Base-by-base conservation (phyloP, 768 basidiomycete genomes). In the Suillus subaureus region DNA sequence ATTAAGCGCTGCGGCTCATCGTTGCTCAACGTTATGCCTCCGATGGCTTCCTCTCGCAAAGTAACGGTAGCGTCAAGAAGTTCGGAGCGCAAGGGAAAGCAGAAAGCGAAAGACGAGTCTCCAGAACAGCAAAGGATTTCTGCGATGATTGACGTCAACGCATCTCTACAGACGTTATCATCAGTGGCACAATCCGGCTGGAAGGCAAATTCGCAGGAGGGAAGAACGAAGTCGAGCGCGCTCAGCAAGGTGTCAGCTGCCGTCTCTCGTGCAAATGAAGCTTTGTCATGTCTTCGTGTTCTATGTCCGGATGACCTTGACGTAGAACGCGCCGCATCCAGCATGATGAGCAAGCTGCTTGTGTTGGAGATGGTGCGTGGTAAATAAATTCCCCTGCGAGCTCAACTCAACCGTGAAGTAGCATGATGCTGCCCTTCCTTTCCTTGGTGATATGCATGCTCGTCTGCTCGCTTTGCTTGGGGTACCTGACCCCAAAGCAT, bases 71-170 rank as follows among this genome's bases (percentile, higher is more conserved):
- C 31, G 3, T 33, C 31, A 33, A 33, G 31, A 33, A 33, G 31
- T 6, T 3, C 31, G 6, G 6, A 33, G 31, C 31, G 31, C 31
- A 33, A 33, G 6, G 31, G 31, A 6, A 33, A 33, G 6, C 39
- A 23, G 12, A 60, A 42, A 18, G 12, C 40, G 11, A 42, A 28
- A 60, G 58, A 42, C 40, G 28, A 60, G 26, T 60, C 63, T 28
- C 54, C 71, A 6, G 83, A 82, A 61, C 80, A 83, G 45, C 74
- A 74, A 42, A 80, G 79, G 28, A 67, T 80, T 0, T 67, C 73
- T 4, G 83, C 85, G 2, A 93, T 92, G 92, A 83, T 84, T 26
- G 76, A 80, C 3, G 85, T 92, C 11, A 93, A 93, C 67, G 58
- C 80, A 1, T 83, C 87, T 0, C 85, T 88, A 6, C 90, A 90